These are phyloP conservation scores for Lupinus albus DNA, from an alignment of 306 rosid genomes.

Conservation along the genomic window DNA sequence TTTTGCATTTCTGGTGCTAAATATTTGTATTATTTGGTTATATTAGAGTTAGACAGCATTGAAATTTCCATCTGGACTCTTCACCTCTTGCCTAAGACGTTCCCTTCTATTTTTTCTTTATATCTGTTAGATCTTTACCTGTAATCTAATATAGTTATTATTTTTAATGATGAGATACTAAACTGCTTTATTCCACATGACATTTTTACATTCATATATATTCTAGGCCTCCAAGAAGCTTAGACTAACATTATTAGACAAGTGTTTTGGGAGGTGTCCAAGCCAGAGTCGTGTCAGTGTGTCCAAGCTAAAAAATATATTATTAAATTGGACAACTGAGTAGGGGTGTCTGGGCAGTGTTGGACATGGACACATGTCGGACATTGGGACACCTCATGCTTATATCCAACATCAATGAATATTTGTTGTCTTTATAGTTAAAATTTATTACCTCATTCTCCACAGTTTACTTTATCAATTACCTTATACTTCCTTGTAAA, in stretches of 20 bases:
- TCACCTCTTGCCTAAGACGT: slow-evolving; percentile 6
- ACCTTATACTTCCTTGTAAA: slow-evolving; percentile 18
- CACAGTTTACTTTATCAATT: slow-evolving; percentile 12
- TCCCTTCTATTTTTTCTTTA: slow-evolving; percentile 17
- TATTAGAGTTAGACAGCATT: no score
- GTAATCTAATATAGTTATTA: neutral
- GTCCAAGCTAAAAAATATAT: no score
- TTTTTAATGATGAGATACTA: slow-evolving; percentile 22
- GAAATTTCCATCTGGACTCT: no score
- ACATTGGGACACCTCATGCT: no score
- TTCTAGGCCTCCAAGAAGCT: slow-evolving; percentile 1
- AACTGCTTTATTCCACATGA: slow-evolving; percentile 10
- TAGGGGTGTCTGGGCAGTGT: no score
- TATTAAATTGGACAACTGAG: no score
- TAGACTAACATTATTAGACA: neutral
- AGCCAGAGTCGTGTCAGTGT: no score
- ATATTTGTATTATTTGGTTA: neutral
- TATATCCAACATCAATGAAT: no score
- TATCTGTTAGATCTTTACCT: neutral
- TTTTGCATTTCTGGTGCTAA: slow-evolving; percentile 7
- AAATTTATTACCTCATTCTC: neutral
- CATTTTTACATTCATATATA: neutral
- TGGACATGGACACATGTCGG: no score
- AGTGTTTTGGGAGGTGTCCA: no score
- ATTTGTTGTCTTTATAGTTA: neutral